Evolutionary conservation across 2,329 filamentous ascomycete species (phyloP), one percentile per base, ranked within the genome.

Genomic region (Colletotrichum phormii): DNA sequence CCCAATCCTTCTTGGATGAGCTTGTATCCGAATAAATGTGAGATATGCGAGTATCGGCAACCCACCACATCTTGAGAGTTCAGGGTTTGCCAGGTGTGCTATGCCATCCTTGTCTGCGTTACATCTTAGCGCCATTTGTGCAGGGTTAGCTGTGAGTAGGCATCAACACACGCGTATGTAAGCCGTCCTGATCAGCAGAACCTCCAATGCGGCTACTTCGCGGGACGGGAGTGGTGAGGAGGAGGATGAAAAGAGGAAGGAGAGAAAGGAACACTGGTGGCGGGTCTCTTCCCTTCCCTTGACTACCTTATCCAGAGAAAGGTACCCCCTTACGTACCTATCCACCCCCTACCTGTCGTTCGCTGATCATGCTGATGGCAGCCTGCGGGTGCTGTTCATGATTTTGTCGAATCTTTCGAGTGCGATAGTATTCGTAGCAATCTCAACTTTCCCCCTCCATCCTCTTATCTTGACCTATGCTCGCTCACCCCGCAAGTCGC

Each of bases 341-440:
- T 42, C 6, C n/a, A n/a, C 57, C 58, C 64, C 64, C 51, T 64
- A 53, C 33, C 59, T 46, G 4, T 26, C 59, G 33, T 69, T n/a
- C 13, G 59, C 66, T 64, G 66, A 58, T 70, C 46, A 61, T 46
- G 62, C 54, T 72, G 66, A 72, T 69, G 37, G 37, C 13, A 15
- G 37, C 37, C 37, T 42, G 60, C 66, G 62, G 51, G 31, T 70
- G 59, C 63, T 64, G 26, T 57, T 62, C 60, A 60, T 73, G 67
- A 73, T 73, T 71, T 70, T 64, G 35, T 70, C 31, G 59, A 64
- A 65, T 73, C 55, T 53, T 71, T 54, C 49, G 22, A 61, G 33
- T 60, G 42, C 54, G 46, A 58, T 29, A 24, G 54, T 13, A 42
- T 42, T 15, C 37, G 37, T 42, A 61, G 51, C 60, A 60, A 61